phyloP scores from a whole-genome alignment of 331 rosid genomes.

The Malus hybrid region DNA sequence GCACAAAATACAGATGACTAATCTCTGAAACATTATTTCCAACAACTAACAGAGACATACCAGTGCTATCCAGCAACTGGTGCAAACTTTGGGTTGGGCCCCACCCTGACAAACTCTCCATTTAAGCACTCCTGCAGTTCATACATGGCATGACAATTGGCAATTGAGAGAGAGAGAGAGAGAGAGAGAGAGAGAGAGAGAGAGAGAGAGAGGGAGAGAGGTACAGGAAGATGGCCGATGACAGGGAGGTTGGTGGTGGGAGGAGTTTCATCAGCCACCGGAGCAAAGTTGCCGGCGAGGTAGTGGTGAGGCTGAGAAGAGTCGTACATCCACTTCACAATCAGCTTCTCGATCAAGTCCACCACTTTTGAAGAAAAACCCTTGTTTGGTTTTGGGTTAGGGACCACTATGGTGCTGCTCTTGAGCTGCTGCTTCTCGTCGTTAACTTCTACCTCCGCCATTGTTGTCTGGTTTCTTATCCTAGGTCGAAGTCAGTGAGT shows the following conservation, averaged over 20 bases:
- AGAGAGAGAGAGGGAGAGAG: background rate
- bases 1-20: conserved; percentile 6
- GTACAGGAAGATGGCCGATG: conserved; percentile 71
- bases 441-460: conserved; percentile 8
- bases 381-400: conserved; percentile 62
- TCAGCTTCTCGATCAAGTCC: conserved; percentile 61
- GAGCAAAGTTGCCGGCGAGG: conserved; percentile 76
- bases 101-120: too few species aligned
- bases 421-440: conserved; percentile 15
- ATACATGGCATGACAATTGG: too few species aligned
- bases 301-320: conserved; percentile 60
- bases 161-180: too few species aligned
- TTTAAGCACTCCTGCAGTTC: too few species aligned
- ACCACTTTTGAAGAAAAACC: conserved; percentile 52
- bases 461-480: background rate
- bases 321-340: conserved; percentile 58
- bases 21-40: background rate
- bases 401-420: conserved; percentile 27
- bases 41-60: background rate
- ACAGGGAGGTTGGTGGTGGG: conserved; percentile 54
- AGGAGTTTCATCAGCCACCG: conserved; percentile 65
- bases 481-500: background rate
- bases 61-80: too few species aligned
- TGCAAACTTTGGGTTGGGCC: too few species aligned
- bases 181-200: too few species aligned